Base-by-base conservation (phyloP, 2,329 filamentous ascomycete species). In the Gyromitra esculenta region DNA sequence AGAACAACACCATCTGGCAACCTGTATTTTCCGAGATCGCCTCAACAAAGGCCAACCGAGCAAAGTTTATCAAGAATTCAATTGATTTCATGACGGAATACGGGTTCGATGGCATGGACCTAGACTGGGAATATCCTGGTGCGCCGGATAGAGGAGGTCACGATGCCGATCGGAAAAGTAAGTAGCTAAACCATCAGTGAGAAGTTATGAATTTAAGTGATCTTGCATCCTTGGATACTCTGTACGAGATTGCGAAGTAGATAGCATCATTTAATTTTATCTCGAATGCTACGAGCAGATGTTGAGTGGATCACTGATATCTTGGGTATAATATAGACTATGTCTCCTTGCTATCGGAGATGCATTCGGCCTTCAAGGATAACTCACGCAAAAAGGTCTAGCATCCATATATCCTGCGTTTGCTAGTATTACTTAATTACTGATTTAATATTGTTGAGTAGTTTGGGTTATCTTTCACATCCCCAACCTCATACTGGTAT, bases 111-210 rank as follows among this genome's bases (percentile, higher is more conserved):
- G 52, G 52, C 2, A 13, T 56, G 18, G 52, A 56, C 9, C n/a
- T 56, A 1, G 52, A 56, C 52, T 56, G 52, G 52, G 52, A 56
- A 31, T 56, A 56, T 31, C 52, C 52, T 11, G 52, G 52, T 4
- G 52, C 52, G 2, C 8, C 11, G 2, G 52, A 56, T 6, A 8
- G 52, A 8, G 52, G 52, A 6, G 48, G 48, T 5, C 48, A n/a
- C 48, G 48, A 18, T n/a, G 41, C 9, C 7, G 48, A 50, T n/a
- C 13, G n/a, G 48, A 18, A 50, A n/a, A n/a, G n/a, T 18, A 50
- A 50, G 48, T 7, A 50, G 1, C 25, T 43, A 9, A 43, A 43
- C 41, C 41, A 3, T 9, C 9, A 15, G 41, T 11, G 9, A 15
- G 8, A 43, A 11, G 2, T 9, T 43, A 11, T 43, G 2, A 43